Base-by-base conservation (phyloP, 306 rosid genomes). In the Quercus rubra region DNA sequence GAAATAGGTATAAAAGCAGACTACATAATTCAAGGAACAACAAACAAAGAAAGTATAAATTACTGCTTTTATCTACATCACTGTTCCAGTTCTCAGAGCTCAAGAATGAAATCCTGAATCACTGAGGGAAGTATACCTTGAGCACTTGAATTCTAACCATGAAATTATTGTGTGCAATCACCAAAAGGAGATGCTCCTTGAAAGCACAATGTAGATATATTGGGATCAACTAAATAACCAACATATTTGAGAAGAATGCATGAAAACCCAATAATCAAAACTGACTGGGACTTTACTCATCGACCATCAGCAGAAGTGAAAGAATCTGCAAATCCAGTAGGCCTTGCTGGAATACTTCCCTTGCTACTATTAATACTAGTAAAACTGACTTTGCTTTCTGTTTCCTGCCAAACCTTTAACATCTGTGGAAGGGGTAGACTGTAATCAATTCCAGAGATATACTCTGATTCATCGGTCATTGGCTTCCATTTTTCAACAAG, bases 401-500 rank as follows among this genome's bases (percentile, higher is more conserved):
- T 80, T 71, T 88, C 93, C 79, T 91, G 90, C 98, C 97, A 93
- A 66, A 68, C 87, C 78, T 87, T 84, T 78, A 93, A 57, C 93
- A 88, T 83, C 78, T 90, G 93, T 19, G 97, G 87, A 58, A 93
- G 94, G 41, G 92, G 94, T 58, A 76, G 87, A 63, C 70, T 82
- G 75, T 66, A 89, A 76, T 88, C 91, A 49, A 91, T 79, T 20
- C 88, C 89, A 6, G 91, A 83, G 79, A 82, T 35, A 54, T 52
- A 55, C 18, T 87, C 89, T 0, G 79, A 67, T 52, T 88, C 92
- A 5, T 90, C 83, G 19, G 84, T 55, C 57, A 87, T 75, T 6
- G 97, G 98, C 78, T 78, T 81, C 98, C 97, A 93, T 77, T 88
- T 91, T 82, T 90, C 94, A 2, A 87, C 90, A 14, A 91, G 71